A percentile compares a stretch with the other conserved stretches of the same genome.
These are phyloP conservation scores for Backusella liffmaniae DNA, from an alignment of 192 early-diverging fungal genomes.

Conservation along the genomic window DNA sequence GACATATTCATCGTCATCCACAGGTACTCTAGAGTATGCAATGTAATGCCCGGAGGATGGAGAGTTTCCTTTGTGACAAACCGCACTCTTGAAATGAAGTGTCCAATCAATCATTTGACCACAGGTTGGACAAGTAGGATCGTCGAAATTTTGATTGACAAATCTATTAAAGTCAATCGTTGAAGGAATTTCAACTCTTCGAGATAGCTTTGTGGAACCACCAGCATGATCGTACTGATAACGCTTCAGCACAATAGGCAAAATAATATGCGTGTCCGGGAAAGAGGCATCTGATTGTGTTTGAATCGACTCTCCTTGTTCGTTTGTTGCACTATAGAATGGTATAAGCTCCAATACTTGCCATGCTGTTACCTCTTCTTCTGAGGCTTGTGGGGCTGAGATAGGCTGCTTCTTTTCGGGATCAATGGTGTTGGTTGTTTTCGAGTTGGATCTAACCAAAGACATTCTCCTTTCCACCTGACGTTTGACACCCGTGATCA, in stretches of 20 bases:
- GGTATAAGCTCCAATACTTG: not conserved
- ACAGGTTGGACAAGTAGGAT: not conserved
- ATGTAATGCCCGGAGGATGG: not conserved
- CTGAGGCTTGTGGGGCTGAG: not conserved
- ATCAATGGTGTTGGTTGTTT: not conserved
- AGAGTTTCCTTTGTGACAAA: not conserved
- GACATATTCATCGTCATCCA: not conserved
- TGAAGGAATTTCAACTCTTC: not conserved
- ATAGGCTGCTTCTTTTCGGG: not conserved
- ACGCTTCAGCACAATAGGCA: conserved; percentile 1
- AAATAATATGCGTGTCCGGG: conserved; percentile 34
- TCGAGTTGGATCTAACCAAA: not conserved
- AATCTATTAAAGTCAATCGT: not conserved
- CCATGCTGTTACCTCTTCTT: not conserved
- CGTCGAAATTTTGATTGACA: not conserved
- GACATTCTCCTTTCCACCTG: not conserved
- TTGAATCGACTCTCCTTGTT: conserved; percentile 12
- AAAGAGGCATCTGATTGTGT: conserved; percentile 46
- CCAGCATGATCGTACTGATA: not conserved
- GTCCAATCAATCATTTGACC: not conserved
- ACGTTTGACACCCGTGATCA: conserved; percentile 4
- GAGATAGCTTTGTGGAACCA: not conserved
- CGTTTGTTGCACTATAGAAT: not conserved
- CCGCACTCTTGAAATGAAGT: not conserved
- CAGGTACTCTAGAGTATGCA: not conserved